Base-by-base conservation (phyloP, 2,329 filamentous ascomycete genomes). In the Dactylellina haptotyla region DNA sequence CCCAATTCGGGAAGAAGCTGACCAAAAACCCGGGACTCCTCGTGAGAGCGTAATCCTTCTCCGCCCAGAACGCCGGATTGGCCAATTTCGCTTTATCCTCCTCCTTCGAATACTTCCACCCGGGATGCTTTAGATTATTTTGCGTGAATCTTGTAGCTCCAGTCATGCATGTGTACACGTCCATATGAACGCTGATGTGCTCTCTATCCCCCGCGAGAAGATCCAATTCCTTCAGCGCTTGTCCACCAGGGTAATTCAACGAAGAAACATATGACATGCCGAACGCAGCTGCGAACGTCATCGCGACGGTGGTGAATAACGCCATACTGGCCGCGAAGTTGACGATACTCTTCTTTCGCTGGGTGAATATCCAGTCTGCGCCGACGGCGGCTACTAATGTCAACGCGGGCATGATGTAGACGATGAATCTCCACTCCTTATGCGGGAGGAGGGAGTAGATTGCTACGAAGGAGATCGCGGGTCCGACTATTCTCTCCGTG, bases 381-480 rank as follows among this genome's bases (percentile, higher is more conserved):
- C 88, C 89, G 3, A 92, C 84, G 2, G 92, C 89, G 0, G 92
- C 89, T 1, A 89, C 86, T 9, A 89, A 90, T 0, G 93, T 97
- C 28, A 98, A 83, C 0, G 89, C 85, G 0, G 95, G 95, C 23
- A 96, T 85, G 58, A 88, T 85, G 82, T 98, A 98, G 78, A 98
- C 88, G 77, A 99, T 89, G 83, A 99, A 99, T 16, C 95, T 90
- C 80, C 93, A 90, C 82, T 99, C 95, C 80, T 99, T 99, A 83
- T 99, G 95, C 0, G 94, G 93, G 75, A 97, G 90, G 56, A 92
- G 78, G 75, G 92, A 97, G 83, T 97, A 98, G 45, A 96, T 81
- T 3, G 85, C 85, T 18, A 96, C 84, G 80, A 93, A 99, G 28
- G 86, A 80, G 1, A 96, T 76, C 8, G 87, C 85, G 0, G 95